phyloP scores from a whole-genome alignment of 352 stramenopile species.

The Phytophthora quininea region DNA sequence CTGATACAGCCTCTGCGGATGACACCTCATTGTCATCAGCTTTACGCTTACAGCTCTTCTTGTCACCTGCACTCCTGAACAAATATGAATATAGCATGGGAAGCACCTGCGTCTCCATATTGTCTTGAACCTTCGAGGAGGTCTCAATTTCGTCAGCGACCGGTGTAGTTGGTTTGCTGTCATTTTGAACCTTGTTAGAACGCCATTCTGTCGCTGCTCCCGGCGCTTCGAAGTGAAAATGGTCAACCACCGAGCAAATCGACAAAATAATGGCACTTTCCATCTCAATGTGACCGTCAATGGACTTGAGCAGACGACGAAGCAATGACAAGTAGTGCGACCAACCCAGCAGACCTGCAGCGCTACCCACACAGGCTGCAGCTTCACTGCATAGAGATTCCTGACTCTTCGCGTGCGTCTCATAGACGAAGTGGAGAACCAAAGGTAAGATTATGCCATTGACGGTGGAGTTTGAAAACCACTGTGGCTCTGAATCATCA shows the following conservation, averaged over 20 bases:
- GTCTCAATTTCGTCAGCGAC: slow-evolving; percentile 16
- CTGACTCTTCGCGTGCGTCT: slow-evolving; percentile 93
- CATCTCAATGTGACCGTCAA: slow-evolving; percentile 92
- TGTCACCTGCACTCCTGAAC: slow-evolving; percentile 88
- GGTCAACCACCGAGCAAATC: slow-evolving; percentile 95
- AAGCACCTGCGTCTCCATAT: slow-evolving; percentile 80
- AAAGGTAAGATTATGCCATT: slow-evolving; percentile 95
- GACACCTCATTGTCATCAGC: slow-evolving; percentile 54
- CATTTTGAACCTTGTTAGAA: slow-evolving; percentile 7
- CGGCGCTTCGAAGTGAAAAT: slow-evolving; percentile 94
- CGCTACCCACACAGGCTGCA: slow-evolving; percentile 90
- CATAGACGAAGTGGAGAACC: slow-evolving; percentile 96
- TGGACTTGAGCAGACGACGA: slow-evolving; percentile 91
- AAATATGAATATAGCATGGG: slow-evolving; percentile 87
- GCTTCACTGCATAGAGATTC: slow-evolving; percentile 94
- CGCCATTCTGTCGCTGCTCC: slow-evolving; percentile 48
- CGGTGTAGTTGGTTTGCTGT: slow-evolving; percentile 4
- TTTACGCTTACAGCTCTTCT: slow-evolving; percentile 53
- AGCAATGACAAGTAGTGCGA: slow-evolving; percentile 96
- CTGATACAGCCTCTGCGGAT: slow-evolving; percentile 41
- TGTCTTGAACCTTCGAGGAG: slow-evolving; percentile 76
- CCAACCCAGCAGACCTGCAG: slow-evolving; percentile 93
- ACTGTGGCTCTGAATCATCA: slow-evolving; percentile 29
- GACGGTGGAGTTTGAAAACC: slow-evolving; percentile 89
- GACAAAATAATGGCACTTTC: slow-evolving; percentile 91